Percentiles rank a stretch among this genome's conserved stretches.
Conservation (phyloP, 1,284 basidiomycete genomes). For the Leccinum subfulvum region DNA sequence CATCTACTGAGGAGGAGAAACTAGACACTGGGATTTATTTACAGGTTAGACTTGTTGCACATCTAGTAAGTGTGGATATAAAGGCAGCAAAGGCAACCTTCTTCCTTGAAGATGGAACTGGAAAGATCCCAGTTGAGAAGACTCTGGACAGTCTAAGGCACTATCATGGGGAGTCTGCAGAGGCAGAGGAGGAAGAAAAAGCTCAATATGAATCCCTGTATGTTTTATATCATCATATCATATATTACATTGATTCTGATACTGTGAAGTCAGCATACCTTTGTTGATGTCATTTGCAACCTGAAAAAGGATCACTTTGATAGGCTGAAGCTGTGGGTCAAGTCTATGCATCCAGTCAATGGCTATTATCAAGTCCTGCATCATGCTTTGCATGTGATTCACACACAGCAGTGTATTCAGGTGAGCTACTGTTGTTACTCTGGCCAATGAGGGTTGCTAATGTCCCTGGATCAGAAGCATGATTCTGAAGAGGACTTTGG, state of each 20-base stretch:
- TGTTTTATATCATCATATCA: conserved; percentile 5
- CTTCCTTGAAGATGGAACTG: conserved; percentile 33
- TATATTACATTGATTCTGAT: neutral
- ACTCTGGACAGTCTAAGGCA: neutral
- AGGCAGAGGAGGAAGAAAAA: conserved; percentile 18
- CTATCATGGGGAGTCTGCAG: neutral
- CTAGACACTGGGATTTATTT: neutral
- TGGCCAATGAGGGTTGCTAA: neutral
- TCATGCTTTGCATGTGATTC: conserved; percentile 27
- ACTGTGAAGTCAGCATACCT: conserved; percentile 19
- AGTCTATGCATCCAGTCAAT: conserved; percentile 14
- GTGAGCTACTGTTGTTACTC: conserved; percentile 11
- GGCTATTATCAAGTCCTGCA: conserved; percentile 30
- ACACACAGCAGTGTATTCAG: conserved; percentile 8
- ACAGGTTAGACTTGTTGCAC: conserved; percentile 28
- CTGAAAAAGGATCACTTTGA: neutral
- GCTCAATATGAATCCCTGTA: conserved; percentile 15
- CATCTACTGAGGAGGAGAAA: neutral
- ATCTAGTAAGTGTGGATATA: conserved; percentile 17
- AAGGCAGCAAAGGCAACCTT: conserved; percentile 3
- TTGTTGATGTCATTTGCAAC: conserved; percentile 17
- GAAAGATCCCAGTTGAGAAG: conserved; percentile 21
- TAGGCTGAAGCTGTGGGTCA: conserved; percentile 12
- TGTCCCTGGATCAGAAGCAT: conserved; percentile 8
- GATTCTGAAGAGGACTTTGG: neutral